phyloP scores from a whole-genome alignment of 257 asterid species.

The Nicotiana tabacum region DNA sequence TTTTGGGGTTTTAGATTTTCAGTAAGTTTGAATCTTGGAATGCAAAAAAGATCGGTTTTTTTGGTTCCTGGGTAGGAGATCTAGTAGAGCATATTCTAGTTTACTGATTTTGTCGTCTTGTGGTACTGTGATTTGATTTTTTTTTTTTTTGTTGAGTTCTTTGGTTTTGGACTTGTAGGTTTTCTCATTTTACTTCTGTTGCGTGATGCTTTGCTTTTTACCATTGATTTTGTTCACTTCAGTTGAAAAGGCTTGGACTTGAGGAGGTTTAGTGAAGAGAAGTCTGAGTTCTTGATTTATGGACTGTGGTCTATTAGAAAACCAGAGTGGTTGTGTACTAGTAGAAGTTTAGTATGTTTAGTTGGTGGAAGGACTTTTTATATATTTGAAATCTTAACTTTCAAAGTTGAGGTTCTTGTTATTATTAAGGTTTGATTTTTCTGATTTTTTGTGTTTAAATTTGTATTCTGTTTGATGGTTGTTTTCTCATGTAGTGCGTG shows the following conservation, averaged over 20 bases:
- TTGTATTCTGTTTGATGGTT: neutral
- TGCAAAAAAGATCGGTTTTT: constrained; percentile 28
- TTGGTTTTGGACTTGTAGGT: neutral
- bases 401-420: neutral
- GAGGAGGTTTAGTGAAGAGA: neutral
- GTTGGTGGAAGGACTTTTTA: too few relatives aligned
- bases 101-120: neutral
- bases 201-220: neutral
- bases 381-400: too few relatives aligned
- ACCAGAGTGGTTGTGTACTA: neutral
- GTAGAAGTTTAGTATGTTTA: neutral
- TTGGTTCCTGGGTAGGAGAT: constrained; percentile 22
- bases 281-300: neutral
- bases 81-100: constrained; percentile 9
- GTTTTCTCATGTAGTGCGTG: constrained; percentile 3
- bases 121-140: neutral
- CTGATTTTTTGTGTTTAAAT: neutral
- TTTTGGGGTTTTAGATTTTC: constrained; percentile 22
- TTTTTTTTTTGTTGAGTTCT: neutral
- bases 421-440: neutral
- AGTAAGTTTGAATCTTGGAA: constrained; percentile 14
- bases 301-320: neutral
- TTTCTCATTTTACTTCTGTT: neutral
- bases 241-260: neutral
- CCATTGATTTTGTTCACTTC: neutral